Base-by-base conservation (phyloP, 768 basidiomycete genomes). In the Pulveroboletus sp. region DNA sequence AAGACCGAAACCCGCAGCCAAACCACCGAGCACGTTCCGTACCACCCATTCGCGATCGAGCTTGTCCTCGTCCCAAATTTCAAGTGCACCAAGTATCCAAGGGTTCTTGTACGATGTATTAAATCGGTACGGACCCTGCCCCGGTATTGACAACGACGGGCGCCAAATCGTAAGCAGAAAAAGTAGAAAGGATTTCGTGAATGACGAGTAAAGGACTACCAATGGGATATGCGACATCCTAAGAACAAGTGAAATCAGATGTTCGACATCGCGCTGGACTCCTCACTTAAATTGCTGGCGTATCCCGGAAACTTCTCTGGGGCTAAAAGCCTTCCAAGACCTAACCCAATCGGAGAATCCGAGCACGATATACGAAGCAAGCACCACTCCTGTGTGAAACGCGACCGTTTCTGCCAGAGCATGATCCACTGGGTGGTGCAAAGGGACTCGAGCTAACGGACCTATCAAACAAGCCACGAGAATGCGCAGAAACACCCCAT, bases 1-100 rank as follows among this genome's bases (percentile, higher is more conserved):
- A 46, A 93, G 66, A 0, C 89, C 90, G 64, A 92, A 93, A 1
- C 90, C 90, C 30, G 89, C 85, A 10, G 89, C 84, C 81, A 93
- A 84, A 0, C 90, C 90, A 10, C 90, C 90, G 2, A 93, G 71
- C 9, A 91, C 73, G 57, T 93, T 92, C 24, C 90, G 76, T 5
- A 92, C 81, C 6, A 90, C 71, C 90, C 90, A 93, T 60, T 86
- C 87, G 7, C 86, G 79, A 63, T 92, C 87, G 1, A 92, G 68
- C 28, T 77, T 80, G 54, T 84, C 83, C 44, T 89, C 87, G 54
- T 86, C 84, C 46, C 89, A 73, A 3, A 85, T 57, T 50, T 78
- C 71, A 39, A 84, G 72, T 3, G 74, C 73, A n/a, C 61, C 46
- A 8, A 68, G 52, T 21, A 78, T 39, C 51, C 74, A 59, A 14